These are phyloP conservation scores for Ustilago nuda DNA, from an alignment of 1,284 basidiomycete genomes.

Conservation along the genomic window DNA sequence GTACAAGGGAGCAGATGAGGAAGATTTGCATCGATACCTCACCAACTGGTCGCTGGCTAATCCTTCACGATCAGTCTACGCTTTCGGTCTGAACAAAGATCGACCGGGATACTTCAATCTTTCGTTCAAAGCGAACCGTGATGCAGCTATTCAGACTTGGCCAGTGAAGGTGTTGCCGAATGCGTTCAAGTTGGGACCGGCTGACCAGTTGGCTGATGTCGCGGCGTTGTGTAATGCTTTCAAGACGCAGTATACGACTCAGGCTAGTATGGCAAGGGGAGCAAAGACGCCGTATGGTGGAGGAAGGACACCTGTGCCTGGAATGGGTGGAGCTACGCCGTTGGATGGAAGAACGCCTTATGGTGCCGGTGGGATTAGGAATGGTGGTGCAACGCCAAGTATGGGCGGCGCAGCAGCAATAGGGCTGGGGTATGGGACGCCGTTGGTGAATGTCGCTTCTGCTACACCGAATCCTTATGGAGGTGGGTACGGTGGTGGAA, in stretches of 20 bases:
- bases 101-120: conserved; percentile 92
- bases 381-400: conserved; percentile 22
- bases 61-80: conserved; percentile 93
- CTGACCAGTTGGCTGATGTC: conserved; percentile 65
- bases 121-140: conserved; percentile 85
- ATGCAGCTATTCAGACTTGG: conserved; percentile 67
- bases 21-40: conserved; percentile 74
- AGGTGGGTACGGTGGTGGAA: conserved; percentile 15
- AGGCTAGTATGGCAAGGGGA: conserved; percentile 54
- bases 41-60: conserved; percentile 79
- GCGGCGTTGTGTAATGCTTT: conserved; percentile 66
- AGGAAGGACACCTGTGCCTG: conserved; percentile 47
- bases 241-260: conserved; percentile 68
- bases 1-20: conserved; percentile 88
- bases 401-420: conserved; percentile 13
- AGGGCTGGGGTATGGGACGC: conserved; percentile 33
- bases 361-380: conserved; percentile 21
- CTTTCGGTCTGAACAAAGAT: conserved; percentile 90
- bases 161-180: conserved; percentile 68
- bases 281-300: conserved; percentile 57
- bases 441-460: conserved; percentile 33
- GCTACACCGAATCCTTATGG: conserved; percentile 45
- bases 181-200: conserved; percentile 65
- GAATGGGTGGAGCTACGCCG: conserved; percentile 41
- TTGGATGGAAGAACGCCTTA: conserved; percentile 44